Evolutionary conservation across 768 basidiomycete species (phyloP).

Genomic region (Panaeolus cyanescens): DNA sequence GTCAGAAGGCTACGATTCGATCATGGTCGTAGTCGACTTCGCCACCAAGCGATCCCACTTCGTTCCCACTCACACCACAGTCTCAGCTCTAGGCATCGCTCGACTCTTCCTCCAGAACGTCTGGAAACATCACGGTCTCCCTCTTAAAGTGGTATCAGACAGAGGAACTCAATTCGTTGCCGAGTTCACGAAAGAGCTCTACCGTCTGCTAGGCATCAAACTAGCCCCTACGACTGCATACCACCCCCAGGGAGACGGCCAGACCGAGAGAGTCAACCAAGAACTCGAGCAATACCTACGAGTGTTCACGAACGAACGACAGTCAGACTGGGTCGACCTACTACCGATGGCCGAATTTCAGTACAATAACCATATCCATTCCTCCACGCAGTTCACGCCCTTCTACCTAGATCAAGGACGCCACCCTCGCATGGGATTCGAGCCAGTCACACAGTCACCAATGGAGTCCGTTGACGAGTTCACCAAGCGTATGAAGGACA

Average conservation of each 20-base stretch:
- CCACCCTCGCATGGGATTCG: slow-evolving; percentile 18
- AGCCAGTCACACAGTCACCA: slow-evolving; percentile 13
- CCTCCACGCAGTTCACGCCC: slow-evolving; percentile 24
- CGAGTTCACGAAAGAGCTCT: slow-evolving; percentile 18
- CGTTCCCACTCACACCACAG: too few relatives aligned
- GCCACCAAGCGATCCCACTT: too few relatives aligned
- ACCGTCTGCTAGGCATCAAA: slow-evolving; percentile 15
- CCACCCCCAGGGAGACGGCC: too few relatives aligned
- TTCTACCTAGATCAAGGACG: slow-evolving; percentile 32
- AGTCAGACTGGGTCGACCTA: slow-evolving; percentile 6
- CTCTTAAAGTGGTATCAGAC: slow-evolving; percentile 15
- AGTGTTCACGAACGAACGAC: slow-evolving; percentile 7
- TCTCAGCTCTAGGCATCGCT: too few relatives aligned
- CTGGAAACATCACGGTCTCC: slow-evolving; percentile 13
- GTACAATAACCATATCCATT: too few relatives aligned
- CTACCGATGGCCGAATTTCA: slow-evolving; percentile 10
- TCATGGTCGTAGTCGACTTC: slow-evolving; percentile 37
- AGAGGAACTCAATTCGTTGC: slow-evolving; percentile 21
- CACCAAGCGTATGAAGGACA: slow-evolving; percentile 16
- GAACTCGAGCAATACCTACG: too few relatives aligned
- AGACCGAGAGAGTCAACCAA: slow-evolving; percentile 39
- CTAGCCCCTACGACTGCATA: slow-evolving; percentile 28
- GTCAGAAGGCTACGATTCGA: slow-evolving; percentile 29
- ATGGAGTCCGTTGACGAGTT: slow-evolving; percentile 17
- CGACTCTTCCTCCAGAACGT: too few relatives aligned